phyloP scores from a whole-genome alignment of 2,329 filamentous ascomycete species.

The Didymella segeticola region DNA sequence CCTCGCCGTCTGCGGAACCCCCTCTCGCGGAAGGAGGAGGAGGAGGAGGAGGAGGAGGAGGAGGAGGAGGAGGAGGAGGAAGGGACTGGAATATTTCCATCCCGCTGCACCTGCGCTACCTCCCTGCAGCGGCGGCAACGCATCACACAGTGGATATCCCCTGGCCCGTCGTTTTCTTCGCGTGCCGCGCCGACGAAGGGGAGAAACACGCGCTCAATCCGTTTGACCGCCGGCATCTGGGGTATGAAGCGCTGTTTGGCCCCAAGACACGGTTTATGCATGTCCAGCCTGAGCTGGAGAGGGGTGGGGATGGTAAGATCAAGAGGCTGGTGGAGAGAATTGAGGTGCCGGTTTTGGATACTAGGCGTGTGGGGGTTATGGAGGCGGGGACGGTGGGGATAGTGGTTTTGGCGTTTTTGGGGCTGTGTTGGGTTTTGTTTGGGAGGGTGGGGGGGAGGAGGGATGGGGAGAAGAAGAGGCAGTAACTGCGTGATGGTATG shows the following conservation, averaged over 20 bases:
- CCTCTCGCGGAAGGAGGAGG: too few species aligned
- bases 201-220: conserved; percentile 76
- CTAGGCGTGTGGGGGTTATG: conserved; percentile 43
- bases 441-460: conserved; percentile 12
- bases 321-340: conserved; percentile 7
- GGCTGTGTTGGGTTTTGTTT: conserved; percentile 53
- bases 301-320: conserved; percentile 13
- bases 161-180: conserved; percentile 89
- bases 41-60: too few species aligned
- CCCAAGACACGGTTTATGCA: conserved; percentile 85
- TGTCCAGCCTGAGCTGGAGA: conserved; percentile 43
- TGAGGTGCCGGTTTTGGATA: conserved; percentile 15
- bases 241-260: conserved; percentile 82
- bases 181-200: conserved; percentile 72
- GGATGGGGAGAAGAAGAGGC: conserved; percentile 30
- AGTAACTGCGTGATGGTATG: conserved; percentile 21
- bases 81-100: conserved; percentile 73
- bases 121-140: conserved; percentile 54
- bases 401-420: conserved; percentile 54
- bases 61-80: too few species aligned
- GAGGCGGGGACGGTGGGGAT: conserved; percentile 52
- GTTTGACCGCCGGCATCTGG: conserved; percentile 84
- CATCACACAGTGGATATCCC: conserved; percentile 65
- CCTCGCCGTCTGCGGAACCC: conserved; percentile 62
- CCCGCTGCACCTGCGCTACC: conserved; percentile 85